Percentiles rank a stretch among this genome's conserved stretches.
These are phyloP conservation scores for Cutaneotrichosporon spelunceum DNA, from an alignment of 1,284 basidiomycete species.

Conservation along the genomic window DNA sequence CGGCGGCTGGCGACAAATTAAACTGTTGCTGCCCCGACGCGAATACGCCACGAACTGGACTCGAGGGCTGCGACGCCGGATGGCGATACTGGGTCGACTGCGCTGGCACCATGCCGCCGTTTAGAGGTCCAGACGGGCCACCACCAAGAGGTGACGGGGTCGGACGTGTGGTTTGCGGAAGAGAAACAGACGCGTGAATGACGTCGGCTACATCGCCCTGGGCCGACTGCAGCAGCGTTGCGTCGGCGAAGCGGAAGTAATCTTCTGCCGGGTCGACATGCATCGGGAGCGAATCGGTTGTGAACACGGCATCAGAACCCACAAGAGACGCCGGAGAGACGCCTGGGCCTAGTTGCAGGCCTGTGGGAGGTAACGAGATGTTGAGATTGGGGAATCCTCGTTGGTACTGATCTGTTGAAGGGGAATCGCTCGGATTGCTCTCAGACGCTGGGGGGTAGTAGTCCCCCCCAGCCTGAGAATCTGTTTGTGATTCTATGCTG, in stretches of 20 bases:
- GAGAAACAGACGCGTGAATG: background rate
- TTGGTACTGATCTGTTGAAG: conserved; percentile 17
- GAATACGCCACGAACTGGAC: conserved; percentile 38
- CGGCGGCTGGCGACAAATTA: conserved; percentile 18
- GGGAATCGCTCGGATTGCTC: conserved; percentile 23
- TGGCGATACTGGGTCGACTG: conserved; percentile 25
- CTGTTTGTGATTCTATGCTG: conserved; percentile 42
- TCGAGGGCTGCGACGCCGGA: conserved; percentile 46
- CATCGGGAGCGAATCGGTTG: conserved; percentile 32
- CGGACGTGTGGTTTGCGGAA: conserved; percentile 2
- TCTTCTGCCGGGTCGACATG: conserved; percentile 32
- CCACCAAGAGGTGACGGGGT: background rate
- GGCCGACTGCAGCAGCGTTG: conserved; percentile 19
- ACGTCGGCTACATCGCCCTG: background rate
- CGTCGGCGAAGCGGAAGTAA: conserved; percentile 41
- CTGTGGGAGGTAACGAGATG: conserved; percentile 31
- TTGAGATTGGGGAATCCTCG: conserved; percentile 43
- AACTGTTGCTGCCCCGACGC: conserved; percentile 30
- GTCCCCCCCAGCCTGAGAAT: conserved; percentile 45
- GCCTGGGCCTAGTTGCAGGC: conserved; percentile 23
- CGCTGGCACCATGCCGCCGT: background rate
- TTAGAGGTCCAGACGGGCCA: background rate
- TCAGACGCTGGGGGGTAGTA: conserved; percentile 40
- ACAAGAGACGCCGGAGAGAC: conserved; percentile 39
- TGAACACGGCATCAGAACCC: conserved; percentile 38